Conservation (phyloP, 495 filamentous ascomycete species). For the Penicillium tannophilum region DNA sequence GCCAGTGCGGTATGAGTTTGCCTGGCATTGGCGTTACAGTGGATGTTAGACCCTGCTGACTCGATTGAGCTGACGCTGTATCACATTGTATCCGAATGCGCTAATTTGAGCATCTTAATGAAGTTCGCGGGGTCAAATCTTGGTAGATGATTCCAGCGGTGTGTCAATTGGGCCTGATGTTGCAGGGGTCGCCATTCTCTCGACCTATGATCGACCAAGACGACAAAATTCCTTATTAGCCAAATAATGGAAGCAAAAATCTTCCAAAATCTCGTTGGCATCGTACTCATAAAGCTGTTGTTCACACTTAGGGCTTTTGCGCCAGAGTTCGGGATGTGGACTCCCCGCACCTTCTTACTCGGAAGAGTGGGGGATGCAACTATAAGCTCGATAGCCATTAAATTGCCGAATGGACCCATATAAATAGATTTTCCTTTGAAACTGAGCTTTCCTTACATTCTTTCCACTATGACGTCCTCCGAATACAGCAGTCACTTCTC, state of each 20-base stretch:
- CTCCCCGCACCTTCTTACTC: constrained; percentile 5
- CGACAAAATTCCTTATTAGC: not conserved
- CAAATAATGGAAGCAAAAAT: too few relatives aligned
- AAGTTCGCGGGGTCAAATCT: not conserved
- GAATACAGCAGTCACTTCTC: constrained; percentile 40
- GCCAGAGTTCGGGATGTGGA: constrained; percentile 21
- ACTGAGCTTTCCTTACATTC: not conserved
- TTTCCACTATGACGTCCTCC: constrained; percentile 26
- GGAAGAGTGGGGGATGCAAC: constrained; percentile 19
- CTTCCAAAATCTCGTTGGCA: too few relatives aligned
- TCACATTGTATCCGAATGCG: constrained; percentile 6
- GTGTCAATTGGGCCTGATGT: not conserved
- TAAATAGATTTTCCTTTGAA: not conserved
- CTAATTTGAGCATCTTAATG: constrained; percentile 8
- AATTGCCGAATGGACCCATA: not conserved
- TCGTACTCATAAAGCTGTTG: not conserved
- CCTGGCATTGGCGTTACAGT: constrained; percentile 10
- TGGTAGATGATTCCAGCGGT: constrained; percentile 2
- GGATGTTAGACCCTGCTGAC: constrained; percentile 14
- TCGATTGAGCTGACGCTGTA: constrained; percentile 14
- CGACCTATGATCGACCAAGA: not conserved
- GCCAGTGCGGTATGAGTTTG: not conserved
- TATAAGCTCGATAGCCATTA: not conserved
- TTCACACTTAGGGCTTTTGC: not conserved
- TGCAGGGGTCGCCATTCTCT: constrained; percentile 1